These are phyloP conservation scores for Syzygium aromaticum DNA, from an alignment of 345 rosid species.

Conservation along the genomic window DNA sequence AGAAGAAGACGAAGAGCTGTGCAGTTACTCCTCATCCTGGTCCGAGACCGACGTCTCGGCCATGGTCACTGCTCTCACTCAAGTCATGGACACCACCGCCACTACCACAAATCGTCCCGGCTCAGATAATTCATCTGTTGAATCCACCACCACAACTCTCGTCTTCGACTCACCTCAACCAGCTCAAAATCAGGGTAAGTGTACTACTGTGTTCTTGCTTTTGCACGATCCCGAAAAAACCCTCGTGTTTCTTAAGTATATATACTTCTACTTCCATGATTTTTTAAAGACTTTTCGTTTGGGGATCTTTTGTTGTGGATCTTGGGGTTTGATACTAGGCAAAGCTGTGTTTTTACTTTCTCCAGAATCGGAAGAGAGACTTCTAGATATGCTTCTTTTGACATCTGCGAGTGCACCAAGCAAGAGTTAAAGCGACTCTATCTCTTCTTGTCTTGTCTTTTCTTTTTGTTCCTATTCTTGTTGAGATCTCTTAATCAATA, in stretches of 20 bases:
- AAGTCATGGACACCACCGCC: constrained; percentile 5
- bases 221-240: neutral
- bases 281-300: neutral
- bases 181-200: neutral
- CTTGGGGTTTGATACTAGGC: neutral
- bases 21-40: constrained; percentile 16
- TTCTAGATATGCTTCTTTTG: neutral
- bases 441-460: neutral
- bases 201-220: neutral
- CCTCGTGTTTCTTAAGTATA: neutral
- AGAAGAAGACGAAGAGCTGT: neutral
- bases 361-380: constrained; percentile 13
- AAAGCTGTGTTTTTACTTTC: constrained; percentile 21
- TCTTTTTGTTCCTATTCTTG: neutral
- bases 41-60: constrained; percentile 18
- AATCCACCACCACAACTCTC: neutral
- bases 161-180: neutral
- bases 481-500: neutral
- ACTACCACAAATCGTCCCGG: neutral
- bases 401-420: neutral
- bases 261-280: neutral
- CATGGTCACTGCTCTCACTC: constrained; percentile 28
- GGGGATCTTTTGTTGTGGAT: neutral
- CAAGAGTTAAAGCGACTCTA: neutral
- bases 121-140: neutral